Base-by-base conservation (phyloP, 352 stramenopile species). In the Phytophthora vignae region DNA sequence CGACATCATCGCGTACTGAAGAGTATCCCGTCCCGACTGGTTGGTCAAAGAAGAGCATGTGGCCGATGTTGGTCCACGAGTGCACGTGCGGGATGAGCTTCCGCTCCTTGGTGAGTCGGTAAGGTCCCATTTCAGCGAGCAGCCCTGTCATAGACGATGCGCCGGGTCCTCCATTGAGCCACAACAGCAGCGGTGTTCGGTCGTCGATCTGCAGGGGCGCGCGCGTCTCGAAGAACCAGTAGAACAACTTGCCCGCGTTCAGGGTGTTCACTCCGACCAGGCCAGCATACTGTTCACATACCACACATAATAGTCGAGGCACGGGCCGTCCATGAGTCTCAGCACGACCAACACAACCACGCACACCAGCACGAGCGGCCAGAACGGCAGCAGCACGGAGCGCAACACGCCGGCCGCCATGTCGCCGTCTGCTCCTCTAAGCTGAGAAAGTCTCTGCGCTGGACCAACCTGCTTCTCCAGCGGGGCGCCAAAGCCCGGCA, bases 11-110 rank as follows among this genome's bases (percentile, higher is more conserved):
- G 12, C 84, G 80, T 55, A 94, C 89, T 8, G 74, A 85, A 40
- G 86, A 90, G 72, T 95, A 94, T 8, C 89, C 89, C 12, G 89
- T 94, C 17, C 89, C 89, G 3, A 94, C 87, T 2, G 89, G 89
- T 57, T 96, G 89, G 67, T 96, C 89, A 61, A 94, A 85, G 73
- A 94, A 94, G 7, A 96, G 71, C 87, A 96, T 91, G 77, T 96
- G 88, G 6, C 81, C 88, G 42, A 95, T 66, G 19, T 88, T 82
- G 2, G 84, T 90, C 89, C 89, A 96, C 38, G 85, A 90, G 27
- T 93, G 65, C 44, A 75, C 57, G 54, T 96, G 83, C 11, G 84
- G 81, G 38, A 90, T 92, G 48, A 96, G 68, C 48, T 87, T 89
- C 31, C 89, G 84, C 42, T 96, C 79, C 11, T 72, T 66, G 1